Conservation (phyloP, 139 green algal species). For the Dunaliella sp. region DNA sequence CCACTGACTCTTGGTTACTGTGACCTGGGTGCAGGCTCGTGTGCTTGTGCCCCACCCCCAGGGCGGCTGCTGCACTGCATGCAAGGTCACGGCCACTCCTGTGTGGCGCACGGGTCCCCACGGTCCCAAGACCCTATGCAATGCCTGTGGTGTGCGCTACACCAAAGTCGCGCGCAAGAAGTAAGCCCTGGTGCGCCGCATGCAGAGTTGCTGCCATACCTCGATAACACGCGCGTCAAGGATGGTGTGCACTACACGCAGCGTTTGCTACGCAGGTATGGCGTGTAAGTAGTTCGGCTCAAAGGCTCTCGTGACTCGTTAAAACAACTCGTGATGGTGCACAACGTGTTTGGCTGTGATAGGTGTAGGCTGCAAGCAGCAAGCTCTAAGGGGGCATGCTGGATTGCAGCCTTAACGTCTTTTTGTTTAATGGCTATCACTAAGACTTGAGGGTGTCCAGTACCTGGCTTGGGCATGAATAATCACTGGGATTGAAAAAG, state of each 20-base stretch:
- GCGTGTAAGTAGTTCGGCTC: neutral
- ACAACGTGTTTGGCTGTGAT: no score
- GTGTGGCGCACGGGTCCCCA: conserved; percentile 74
- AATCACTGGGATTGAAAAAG: no score
- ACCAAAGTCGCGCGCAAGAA: conserved; percentile 58
- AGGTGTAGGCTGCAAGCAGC: no score
- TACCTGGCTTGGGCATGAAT: no score
- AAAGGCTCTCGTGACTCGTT: neutral
- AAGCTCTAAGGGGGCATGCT: no score
- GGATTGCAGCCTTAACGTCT: no score
- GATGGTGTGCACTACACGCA: neutral
- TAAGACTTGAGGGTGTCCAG: no score
- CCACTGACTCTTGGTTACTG: no score
- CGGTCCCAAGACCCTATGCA: conserved; percentile 84
- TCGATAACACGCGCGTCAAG: neutral
- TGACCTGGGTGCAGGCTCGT: neutral
- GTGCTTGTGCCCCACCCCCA: conserved; percentile 31
- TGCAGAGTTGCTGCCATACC: neutral
- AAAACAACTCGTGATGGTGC: no score
- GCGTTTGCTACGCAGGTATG: neutral
- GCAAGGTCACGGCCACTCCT: conserved; percentile 50
- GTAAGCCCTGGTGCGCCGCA: no score
- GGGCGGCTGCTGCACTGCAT: conserved; percentile 50
- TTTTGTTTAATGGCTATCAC: no score
- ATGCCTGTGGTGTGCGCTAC: conserved; percentile 77